phyloP scores from a whole-genome alignment of 2,329 filamentous ascomycete genomes.

The Fonsecaea erecta region DNA sequence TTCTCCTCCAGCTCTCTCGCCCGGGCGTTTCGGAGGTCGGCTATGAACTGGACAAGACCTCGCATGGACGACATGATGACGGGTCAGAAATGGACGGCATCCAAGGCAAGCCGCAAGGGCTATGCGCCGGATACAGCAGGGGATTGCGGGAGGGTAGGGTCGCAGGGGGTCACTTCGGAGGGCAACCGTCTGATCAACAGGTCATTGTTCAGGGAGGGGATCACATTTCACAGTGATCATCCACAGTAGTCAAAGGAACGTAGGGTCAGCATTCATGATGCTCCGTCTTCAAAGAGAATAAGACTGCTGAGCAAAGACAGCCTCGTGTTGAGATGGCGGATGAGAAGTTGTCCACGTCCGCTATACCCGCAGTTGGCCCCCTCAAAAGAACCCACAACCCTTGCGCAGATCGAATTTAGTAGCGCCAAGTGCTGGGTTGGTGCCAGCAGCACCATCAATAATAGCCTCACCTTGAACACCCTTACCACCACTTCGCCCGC shows the following conservation, averaged over 20 bases:
- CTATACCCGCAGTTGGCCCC: slow-evolving; percentile 6
- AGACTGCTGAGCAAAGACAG: slow-evolving; percentile 8
- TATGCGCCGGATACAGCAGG: slow-evolving; percentile 5
- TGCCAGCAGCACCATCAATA: background rate
- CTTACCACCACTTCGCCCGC: background rate
- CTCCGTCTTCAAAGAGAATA: background rate
- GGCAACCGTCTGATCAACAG: background rate
- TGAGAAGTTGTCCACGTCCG: slow-evolving; percentile 9
- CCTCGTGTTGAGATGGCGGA: slow-evolving; percentile 14
- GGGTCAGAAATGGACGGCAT: slow-evolving; percentile 6
- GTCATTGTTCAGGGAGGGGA: background rate
- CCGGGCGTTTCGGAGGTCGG: slow-evolving; percentile 90
- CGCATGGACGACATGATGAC: slow-evolving; percentile 50
- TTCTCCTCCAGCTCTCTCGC: slow-evolving; percentile 97
- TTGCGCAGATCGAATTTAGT: slow-evolving; percentile 10
- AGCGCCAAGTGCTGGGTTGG: background rate
- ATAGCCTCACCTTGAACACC: too few species aligned
- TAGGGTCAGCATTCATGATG: background rate
- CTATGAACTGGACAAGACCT: slow-evolving; percentile 97
- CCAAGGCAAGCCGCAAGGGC: slow-evolving; percentile 3
- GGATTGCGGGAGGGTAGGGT: slow-evolving; percentile 4
- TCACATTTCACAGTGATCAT: background rate
- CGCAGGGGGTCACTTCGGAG: slow-evolving; percentile 2
- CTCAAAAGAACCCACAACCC: background rate
- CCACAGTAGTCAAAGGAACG: background rate